These are phyloP conservation scores for Xerocomus brunneocitrinus DNA, from an alignment of 768 basidiomycete species.

Conservation along the genomic window DNA sequence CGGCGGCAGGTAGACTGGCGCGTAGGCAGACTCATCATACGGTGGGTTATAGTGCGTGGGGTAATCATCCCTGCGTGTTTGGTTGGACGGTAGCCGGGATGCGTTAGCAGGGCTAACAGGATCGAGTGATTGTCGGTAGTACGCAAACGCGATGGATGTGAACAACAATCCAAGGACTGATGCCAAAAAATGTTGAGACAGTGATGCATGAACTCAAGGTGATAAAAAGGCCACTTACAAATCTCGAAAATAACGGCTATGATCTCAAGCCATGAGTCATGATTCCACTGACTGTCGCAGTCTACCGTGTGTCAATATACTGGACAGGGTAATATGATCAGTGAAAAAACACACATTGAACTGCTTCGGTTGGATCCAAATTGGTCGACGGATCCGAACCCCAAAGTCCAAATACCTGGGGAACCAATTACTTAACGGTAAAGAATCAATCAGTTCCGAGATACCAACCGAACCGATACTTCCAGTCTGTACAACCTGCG, in stretches of 20 bases:
- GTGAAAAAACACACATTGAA: constrained; percentile 37
- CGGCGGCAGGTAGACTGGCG: constrained; percentile 45
- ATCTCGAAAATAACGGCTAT: constrained; percentile 55
- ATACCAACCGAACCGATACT: constrained; percentile 31
- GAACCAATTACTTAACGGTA: constrained; percentile 11
- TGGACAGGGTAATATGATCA: not conserved
- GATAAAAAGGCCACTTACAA: constrained; percentile 37
- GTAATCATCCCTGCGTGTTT: constrained; percentile 34
- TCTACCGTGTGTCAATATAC: constrained; percentile 38
- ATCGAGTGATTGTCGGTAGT: constrained; percentile 71
- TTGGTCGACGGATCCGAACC: constrained; percentile 37
- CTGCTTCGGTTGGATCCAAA: constrained; percentile 39
- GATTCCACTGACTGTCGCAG: constrained; percentile 57
- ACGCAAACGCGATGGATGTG: constrained; percentile 61
- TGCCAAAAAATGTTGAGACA: not conserved
- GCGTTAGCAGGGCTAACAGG: constrained; percentile 55
- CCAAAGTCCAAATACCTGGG: constrained; percentile 49
- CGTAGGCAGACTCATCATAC: constrained; percentile 35
- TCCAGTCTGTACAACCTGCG: constrained; percentile 33
- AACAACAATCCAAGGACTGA: constrained; percentile 59
- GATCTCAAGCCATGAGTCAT: constrained; percentile 66
- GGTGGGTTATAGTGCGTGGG: constrained; percentile 59
- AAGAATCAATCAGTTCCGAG: not conserved
- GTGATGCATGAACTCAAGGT: no score
- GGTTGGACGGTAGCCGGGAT: constrained; percentile 39